Percentiles rank a stretch among this genome's conserved stretches.
These are phyloP conservation scores for Trichothecium roseum DNA, from an alignment of 2,329 filamentous ascomycete genomes.

Conservation along the genomic window DNA sequence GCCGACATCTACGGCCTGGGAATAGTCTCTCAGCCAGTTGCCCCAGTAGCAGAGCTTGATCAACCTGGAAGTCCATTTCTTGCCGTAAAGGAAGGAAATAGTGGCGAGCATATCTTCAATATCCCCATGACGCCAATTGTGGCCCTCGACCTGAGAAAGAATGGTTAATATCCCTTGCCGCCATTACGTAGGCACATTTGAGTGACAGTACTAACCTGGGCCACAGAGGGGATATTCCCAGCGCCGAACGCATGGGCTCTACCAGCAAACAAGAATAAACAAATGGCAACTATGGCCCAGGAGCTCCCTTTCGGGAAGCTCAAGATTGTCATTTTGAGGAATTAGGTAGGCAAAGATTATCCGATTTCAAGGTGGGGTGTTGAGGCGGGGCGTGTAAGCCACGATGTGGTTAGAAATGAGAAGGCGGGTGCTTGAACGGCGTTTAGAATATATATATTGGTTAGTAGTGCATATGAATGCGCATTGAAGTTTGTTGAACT, in stretches of 20 bases:
- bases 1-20: conserved; percentile 71
- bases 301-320: conserved; percentile 37
- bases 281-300: conserved; percentile 34
- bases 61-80: conserved; percentile 76
- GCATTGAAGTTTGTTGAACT: no score
- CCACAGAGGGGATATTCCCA: conserved; percentile 60
- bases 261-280: conserved; percentile 46
- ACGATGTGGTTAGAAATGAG: no score
- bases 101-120: conserved; percentile 77
- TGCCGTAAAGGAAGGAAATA: conserved; percentile 64
- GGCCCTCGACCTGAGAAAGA: conserved; percentile 48
- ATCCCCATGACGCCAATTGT: conserved; percentile 65
- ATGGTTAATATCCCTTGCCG: not conserved
- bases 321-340: conserved; percentile 33
- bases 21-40: conserved; percentile 81
- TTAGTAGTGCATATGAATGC: no score
- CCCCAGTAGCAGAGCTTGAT: conserved; percentile 75
- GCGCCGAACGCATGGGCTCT: conserved; percentile 55
- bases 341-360: not conserved
- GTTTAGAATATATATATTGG: no score
- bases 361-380: not conserved
- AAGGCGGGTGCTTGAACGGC: no score
- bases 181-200: not conserved
- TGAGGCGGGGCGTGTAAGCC: not conserved
- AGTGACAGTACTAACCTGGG: conserved; percentile 23